These are phyloP conservation scores for Hanseniaspora uvarum DNA, from an alignment of 1,139 yeast genomes.

Conservation along the genomic window DNA sequence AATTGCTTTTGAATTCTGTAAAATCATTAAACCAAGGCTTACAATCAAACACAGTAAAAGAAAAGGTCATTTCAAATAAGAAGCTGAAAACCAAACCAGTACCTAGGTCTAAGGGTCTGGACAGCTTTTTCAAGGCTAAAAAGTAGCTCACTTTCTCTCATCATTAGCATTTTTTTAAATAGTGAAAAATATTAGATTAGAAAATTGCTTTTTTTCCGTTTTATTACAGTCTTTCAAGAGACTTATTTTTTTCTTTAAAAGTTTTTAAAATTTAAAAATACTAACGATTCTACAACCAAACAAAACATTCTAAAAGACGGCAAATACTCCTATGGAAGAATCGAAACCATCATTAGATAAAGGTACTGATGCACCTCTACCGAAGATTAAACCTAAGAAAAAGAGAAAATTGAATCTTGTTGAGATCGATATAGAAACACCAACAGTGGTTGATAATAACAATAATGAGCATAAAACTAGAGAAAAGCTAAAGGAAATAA, in stretches of 20 bases:
- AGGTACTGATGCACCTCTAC: background rate
- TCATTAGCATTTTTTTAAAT: background rate
- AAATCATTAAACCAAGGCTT: slow-evolving; percentile 53
- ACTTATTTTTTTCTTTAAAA: background rate
- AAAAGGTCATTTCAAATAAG: background rate
- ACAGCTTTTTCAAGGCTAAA: slow-evolving; percentile 10
- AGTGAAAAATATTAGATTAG: background rate
- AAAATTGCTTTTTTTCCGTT: background rate
- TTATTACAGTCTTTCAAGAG: background rate
- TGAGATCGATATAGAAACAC: slow-evolving; percentile 10
- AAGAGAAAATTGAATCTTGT: slow-evolving; percentile 13
- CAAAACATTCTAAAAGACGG: background rate
- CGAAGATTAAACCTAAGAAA: background rate
- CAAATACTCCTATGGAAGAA: background rate
- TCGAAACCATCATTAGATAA: background rate
- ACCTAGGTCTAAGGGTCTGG: slow-evolving; percentile 17
- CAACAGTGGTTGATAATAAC: background rate
- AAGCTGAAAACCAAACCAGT: background rate
- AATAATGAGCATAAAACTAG: background rate
- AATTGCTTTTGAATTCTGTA: slow-evolving; percentile 39
- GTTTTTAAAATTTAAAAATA: too few relatives aligned
- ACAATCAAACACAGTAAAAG: background rate
- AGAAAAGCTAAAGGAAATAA: slow-evolving; percentile 6
- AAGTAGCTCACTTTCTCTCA: too few relatives aligned
- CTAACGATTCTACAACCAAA: background rate